Percentiles rank a stretch among this genome's conserved stretches.
Conservation (phyloP, 2,329 filamentous ascomycete species). For the Delphinella strobiligena region DNA sequence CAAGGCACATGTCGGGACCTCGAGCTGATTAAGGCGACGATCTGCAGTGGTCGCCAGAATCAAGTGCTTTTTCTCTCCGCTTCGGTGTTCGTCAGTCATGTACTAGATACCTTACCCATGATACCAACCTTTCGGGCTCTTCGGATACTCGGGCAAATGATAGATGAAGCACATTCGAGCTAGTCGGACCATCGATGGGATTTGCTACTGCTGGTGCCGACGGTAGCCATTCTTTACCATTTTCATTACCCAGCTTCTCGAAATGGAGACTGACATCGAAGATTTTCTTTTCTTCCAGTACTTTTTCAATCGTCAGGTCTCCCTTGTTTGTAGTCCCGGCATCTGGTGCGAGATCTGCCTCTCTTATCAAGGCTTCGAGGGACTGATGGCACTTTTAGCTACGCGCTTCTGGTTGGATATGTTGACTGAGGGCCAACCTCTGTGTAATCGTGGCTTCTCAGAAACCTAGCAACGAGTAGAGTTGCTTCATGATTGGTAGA, state of each 20-base stretch:
- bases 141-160: slow-evolving; percentile 24
- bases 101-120: background rate
- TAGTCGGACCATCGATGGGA: slow-evolving; percentile 31
- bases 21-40: slow-evolving; percentile 36
- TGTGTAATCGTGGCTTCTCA: slow-evolving; percentile 24
- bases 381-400: slow-evolving; percentile 28
- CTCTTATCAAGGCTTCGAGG: slow-evolving; percentile 43
- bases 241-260: slow-evolving; percentile 40
- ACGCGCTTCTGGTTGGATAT: background rate
- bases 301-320: slow-evolving; percentile 44
- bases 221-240: slow-evolving; percentile 18
- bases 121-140: slow-evolving; percentile 1
- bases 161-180: slow-evolving; percentile 42
- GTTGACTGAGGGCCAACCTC: slow-evolving; percentile 16
- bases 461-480: slow-evolving; percentile 24
- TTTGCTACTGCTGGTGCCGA: slow-evolving; percentile 34
- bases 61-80: slow-evolving; percentile 4
- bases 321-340: slow-evolving; percentile 31
- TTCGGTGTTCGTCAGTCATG: background rate
- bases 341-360: slow-evolving; percentile 42
- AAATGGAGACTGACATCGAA: slow-evolving; percentile 45
- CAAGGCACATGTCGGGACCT: slow-evolving; percentile 23
- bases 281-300: slow-evolving; percentile 48
- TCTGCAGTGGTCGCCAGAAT: slow-evolving; percentile 36
- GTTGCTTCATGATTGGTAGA: slow-evolving; percentile 22